These are phyloP conservation scores for Begonia masoniana DNA, from an alignment of 306 rosid species.

Conservation along the genomic window DNA sequence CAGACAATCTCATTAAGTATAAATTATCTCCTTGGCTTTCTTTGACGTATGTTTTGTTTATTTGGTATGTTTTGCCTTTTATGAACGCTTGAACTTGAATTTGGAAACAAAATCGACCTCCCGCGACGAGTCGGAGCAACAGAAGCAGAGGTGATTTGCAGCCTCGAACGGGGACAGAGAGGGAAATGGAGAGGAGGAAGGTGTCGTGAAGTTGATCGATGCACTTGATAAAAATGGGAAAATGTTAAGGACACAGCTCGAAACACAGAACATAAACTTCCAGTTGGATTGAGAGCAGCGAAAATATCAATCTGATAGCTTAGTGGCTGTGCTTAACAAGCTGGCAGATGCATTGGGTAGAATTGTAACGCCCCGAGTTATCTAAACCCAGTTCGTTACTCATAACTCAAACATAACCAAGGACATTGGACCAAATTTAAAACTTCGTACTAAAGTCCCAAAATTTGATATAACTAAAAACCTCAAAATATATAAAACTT, in stretches of 20 bases:
- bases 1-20: too few relatives aligned
- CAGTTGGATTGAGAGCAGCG: conserved; percentile 74
- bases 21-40: too few relatives aligned
- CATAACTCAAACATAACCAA: too few relatives aligned
- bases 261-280: conserved; percentile 63
- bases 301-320: conserved; percentile 49
- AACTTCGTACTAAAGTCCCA: too few relatives aligned
- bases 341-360: conserved; percentile 85
- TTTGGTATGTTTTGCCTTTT: too few relatives aligned
- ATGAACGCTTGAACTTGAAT: conserved; percentile 31
- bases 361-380: too few relatives aligned
- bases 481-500: too few relatives aligned
- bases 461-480: too few relatives aligned
- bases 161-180: conserved; percentile 47
- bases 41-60: too few relatives aligned
- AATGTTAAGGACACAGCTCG: conserved; percentile 59
- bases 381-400: too few relatives aligned
- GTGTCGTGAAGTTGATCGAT: conserved; percentile 48
- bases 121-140: conserved; percentile 25
- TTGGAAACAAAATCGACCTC: conserved; percentile 71
- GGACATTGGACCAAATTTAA: too few relatives aligned
- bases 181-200: conserved; percentile 45
- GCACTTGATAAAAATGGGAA: conserved; percentile 70
- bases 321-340: conserved; percentile 82
- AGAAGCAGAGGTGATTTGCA: conserved; percentile 55